These are phyloP conservation scores for Acanthamoeba culbertsoni DNA, from an alignment of 208 protist species.

Conservation along the genomic window DNA sequence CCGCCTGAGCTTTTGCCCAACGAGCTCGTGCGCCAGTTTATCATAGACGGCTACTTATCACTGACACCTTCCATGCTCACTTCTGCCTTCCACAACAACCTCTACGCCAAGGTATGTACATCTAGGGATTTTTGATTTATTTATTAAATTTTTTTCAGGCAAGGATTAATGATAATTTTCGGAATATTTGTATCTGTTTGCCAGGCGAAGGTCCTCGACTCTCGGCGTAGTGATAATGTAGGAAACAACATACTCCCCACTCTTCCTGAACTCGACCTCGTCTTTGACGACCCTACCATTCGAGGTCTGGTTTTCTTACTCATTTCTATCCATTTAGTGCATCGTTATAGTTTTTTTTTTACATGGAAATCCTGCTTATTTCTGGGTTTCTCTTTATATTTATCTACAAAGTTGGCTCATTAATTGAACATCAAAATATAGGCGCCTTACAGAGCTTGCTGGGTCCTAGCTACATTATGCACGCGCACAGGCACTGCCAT, in stretches of 20 bases:
- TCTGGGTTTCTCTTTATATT: not conserved
- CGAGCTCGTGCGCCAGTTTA: constrained; percentile 6
- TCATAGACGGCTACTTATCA: not conserved
- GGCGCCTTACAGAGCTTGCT: not conserved
- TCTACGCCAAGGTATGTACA: not conserved
- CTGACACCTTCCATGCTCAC: not conserved
- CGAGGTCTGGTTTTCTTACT: not conserved
- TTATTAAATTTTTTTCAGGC: not conserved
- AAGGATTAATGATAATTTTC: not conserved
- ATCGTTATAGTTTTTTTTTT: not conserved
- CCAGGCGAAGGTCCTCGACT: not conserved
- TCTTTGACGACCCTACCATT: constrained; percentile 25
- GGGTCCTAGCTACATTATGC: constrained; percentile 34
- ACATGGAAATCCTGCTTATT: not conserved
- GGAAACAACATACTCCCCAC: constrained; percentile 57
- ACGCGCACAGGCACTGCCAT: constrained; percentile 35
- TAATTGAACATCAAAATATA: too few species aligned
- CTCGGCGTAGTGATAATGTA: not conserved
- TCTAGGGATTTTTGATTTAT: not conserved
- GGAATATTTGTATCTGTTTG: not conserved
- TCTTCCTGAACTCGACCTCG: not conserved
- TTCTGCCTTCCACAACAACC: not conserved
- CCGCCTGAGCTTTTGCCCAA: not conserved
- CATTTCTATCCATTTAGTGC: not conserved
- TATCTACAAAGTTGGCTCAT: too few species aligned